Evolutionary conservation across 495 filamentous ascomycete genomes (phyloP), one percentile per base, ranked within the genome.

Genomic region (Xylaria bambusicola): DNA sequence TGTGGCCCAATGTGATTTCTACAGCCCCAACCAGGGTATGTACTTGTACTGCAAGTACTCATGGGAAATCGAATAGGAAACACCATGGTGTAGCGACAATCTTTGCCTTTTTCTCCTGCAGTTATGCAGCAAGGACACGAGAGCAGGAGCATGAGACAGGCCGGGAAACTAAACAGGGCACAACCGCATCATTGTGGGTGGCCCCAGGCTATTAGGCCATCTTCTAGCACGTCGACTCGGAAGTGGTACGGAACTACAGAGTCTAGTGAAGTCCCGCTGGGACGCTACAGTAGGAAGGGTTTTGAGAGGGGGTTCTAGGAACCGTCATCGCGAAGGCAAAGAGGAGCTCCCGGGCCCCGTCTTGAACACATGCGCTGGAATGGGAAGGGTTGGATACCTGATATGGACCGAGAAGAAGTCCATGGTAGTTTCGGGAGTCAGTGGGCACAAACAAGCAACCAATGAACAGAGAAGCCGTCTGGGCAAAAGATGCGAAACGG

Each of bases 11-110:
- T 66, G 66, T 68, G 57, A 65, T 64, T 65, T 68, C 63, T 68
- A 63, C 62, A 68, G 68, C 65, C 65, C 68, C 59, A 66, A 65
- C 67, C 68, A 68, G 68, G 68, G 68, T 60, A 71, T n/a, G 49
- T 47, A 60, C 56, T 51, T 58, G 55, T 59, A 59, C 56, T 45
- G 40, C 57, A 52, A 52, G 57, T 52, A 53, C 48, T 45, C 46
- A 38, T 53, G 23, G 41, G 21, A 10, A 60, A 23, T 65, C 53
- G 60, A 65, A 63, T 59, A 55, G 59, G 62, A 66, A 58, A 56
- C 59, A 66, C 62, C 61, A 68, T 68, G 60, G 67, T 71, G 66
- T 68, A 71, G 66, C 69, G 69, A 66, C 64, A 70, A 68, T 71
- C 66, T 70, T 71, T 69, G 38, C 69, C 66, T 57, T 68, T 67